Evolutionary conservation across 805 yeast species (phyloP), one percentile per base, ranked within the genome.

Genomic region (Ogataea dorogensis): DNA sequence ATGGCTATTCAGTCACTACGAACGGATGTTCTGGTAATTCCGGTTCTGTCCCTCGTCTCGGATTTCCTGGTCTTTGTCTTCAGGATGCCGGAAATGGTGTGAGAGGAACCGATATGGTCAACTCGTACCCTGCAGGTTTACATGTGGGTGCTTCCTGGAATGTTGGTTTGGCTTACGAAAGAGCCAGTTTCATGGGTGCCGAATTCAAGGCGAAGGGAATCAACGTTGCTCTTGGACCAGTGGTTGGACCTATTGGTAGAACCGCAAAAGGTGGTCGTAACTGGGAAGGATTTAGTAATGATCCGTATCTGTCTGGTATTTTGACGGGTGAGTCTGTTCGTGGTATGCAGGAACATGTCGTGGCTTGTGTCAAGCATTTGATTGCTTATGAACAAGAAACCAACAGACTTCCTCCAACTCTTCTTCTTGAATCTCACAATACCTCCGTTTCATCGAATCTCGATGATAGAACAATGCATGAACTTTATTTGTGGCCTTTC

Each of bases 51-150:
- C 79, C 78, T 2, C 74, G 81, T 51, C 65, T 75, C 21, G 83
- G 82, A 10, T 43, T 40, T 24, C 75, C 77, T 3, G 65, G 72
- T 7, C 53, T 79, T 10, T 78, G 84, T 46, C 61, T 77, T 18
- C 82, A 77, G 47, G 82, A 78, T 58, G 81, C 81, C 5, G 81
- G 81, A 5, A 68, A 71, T 43, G 84, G 84, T 7, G 75, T 77
- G 13, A 60, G 81, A 39, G 67, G 65, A 36, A 70, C 82, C 5
- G 83, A 77, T 49, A 70, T 70, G 47, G 71, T 69, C 18, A 72
- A 81, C 1, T 66, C 68, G 23, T 78, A 71, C 40, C 82, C 84
- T 1, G 69, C 79, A 2, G 84, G 80, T 0, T 47, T 77, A 23
- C 79, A 82, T 7, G 59, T 75, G 4, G 84, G 77, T 1, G 60